Percentiles rank a stretch among this genome's conserved stretches.
Evolutionary conservation across 495 filamentous ascomycete genomes (phyloP).

Genomic region (Hyphodiscus hymeniophilus): DNA sequence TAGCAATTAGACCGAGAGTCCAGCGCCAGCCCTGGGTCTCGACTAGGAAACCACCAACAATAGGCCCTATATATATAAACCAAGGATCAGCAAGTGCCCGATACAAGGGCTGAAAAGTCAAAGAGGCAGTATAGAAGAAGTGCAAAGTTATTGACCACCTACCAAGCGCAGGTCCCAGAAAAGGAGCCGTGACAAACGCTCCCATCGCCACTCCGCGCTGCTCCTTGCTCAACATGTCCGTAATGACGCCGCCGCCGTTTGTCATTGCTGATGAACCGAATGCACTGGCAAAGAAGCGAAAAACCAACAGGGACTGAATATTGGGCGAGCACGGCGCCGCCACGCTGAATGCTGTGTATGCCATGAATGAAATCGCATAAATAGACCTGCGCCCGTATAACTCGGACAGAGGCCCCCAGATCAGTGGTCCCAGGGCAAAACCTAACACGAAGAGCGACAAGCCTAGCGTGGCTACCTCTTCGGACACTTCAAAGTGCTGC

Average conservation of each 20-base stretch:
- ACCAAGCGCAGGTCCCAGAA: slow-evolving; percentile 63
- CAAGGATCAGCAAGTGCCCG: not conserved
- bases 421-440: slow-evolving; percentile 38
- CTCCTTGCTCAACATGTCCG: slow-evolving; percentile 60
- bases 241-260: slow-evolving; percentile 67
- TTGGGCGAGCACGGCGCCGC: slow-evolving; percentile 55
- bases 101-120: not conserved
- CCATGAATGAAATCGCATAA: slow-evolving; percentile 54
- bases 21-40: slow-evolving; percentile 57
- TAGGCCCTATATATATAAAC: not conserved
- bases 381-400: slow-evolving; percentile 66
- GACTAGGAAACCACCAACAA: slow-evolving; percentile 35
- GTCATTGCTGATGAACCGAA: slow-evolving; percentile 68
- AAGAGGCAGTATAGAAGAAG: slow-evolving; percentile 15
- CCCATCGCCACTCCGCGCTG: slow-evolving; percentile 57
- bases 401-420: slow-evolving; percentile 45
- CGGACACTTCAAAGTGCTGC: slow-evolving; percentile 32
- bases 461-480: slow-evolving; percentile 35
- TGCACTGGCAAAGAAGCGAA: slow-evolving; percentile 70
- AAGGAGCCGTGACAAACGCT: slow-evolving; percentile 59
- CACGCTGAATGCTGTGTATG: slow-evolving; percentile 61
- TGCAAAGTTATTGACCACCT: slow-evolving; percentile 43
- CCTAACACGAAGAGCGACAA: slow-evolving; percentile 41
- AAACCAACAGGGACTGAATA: slow-evolving; percentile 55
- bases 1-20: slow-evolving; percentile 78